phyloP scores from a whole-genome alignment of 352 stramenopile species.

The Pythium guiyangense region DNA sequence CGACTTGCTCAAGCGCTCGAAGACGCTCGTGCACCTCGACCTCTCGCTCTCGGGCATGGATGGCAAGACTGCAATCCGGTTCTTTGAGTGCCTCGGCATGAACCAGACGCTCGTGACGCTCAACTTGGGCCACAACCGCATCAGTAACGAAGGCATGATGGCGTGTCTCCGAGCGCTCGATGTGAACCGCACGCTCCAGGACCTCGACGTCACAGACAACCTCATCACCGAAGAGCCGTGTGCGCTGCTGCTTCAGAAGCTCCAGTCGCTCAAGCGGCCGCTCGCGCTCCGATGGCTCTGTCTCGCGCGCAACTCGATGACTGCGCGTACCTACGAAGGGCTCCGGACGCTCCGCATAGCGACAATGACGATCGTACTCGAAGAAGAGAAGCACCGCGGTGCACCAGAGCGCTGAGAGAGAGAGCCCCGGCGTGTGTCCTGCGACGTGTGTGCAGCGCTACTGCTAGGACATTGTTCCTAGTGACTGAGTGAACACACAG shows the following conservation, averaged over 20 bases:
- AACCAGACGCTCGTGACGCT: conserved; percentile 50
- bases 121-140: conserved; percentile 59
- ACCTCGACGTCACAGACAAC: conserved; percentile 77
- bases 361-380: conserved; percentile 37
- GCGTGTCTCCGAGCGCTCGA: conserved; percentile 56
- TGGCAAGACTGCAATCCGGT: conserved; percentile 42
- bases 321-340: conserved; percentile 30
- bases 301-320: conserved; percentile 59
- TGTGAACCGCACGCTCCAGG: conserved; percentile 39
- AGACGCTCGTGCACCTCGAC: conserved; percentile 47
- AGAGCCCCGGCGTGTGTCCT: background rate
- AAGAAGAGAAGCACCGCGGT: conserved; percentile 28
- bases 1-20: conserved; percentile 49
- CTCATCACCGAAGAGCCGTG: conserved; percentile 71
- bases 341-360: conserved; percentile 24
- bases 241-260: conserved; percentile 34
- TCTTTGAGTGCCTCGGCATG: conserved; percentile 66
- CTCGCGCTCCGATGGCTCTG: conserved; percentile 49
- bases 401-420: background rate
- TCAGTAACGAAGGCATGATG: conserved; percentile 67
- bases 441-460: background rate
- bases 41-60: conserved; percentile 58
- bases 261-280: conserved; percentile 20
- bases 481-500: too few relatives aligned
- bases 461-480: too few relatives aligned